phyloP scores from a whole-genome alignment of 208 protist genomes.

The Crithidia expoeki region DNA sequence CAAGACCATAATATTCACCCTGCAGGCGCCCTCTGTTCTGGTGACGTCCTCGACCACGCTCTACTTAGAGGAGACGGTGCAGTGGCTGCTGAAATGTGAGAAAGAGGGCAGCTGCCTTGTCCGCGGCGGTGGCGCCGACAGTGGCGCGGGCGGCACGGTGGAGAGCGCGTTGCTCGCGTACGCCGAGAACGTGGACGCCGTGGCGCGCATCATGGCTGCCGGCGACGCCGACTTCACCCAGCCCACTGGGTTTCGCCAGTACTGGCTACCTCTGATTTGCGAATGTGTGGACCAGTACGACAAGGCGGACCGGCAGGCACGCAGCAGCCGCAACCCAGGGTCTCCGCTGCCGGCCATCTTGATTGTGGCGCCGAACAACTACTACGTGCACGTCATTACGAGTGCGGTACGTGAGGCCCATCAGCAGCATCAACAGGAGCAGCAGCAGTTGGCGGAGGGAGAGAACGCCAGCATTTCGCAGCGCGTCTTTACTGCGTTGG shows the following conservation, averaged over 20 bases:
- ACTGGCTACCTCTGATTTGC: conserved; percentile 66
- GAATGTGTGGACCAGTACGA: conserved; percentile 63
- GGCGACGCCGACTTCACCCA: conserved; percentile 67
- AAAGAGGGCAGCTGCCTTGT: conserved; percentile 71
- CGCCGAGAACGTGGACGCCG: conserved; percentile 81
- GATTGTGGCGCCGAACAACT: conserved; percentile 37
- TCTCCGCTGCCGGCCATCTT: conserved; percentile 23
- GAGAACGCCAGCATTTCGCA: neutral
- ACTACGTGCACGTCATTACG: conserved; percentile 31
- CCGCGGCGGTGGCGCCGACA: conserved; percentile 29
- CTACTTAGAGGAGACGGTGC: conserved; percentile 83
- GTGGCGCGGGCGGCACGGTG: conserved; percentile 19
- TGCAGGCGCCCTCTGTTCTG: conserved; percentile 18
- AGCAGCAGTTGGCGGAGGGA: neutral
- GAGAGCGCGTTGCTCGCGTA: conserved; percentile 57
- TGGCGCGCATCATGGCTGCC: conserved; percentile 67
- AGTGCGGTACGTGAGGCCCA: conserved; percentile 17
- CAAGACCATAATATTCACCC: conserved; percentile 24
- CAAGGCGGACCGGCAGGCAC: conserved; percentile 43
- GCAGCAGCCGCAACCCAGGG: conserved; percentile 11
- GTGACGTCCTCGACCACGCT: conserved; percentile 36
- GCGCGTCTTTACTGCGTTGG: conserved; percentile 35
- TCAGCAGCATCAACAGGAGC: neutral
- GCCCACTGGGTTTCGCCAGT: conserved; percentile 46
- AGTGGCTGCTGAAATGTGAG: conserved; percentile 80